Conservation (phyloP, 1,284 basidiomycete species). For the Mycosarcoma mackinlayi region DNA sequence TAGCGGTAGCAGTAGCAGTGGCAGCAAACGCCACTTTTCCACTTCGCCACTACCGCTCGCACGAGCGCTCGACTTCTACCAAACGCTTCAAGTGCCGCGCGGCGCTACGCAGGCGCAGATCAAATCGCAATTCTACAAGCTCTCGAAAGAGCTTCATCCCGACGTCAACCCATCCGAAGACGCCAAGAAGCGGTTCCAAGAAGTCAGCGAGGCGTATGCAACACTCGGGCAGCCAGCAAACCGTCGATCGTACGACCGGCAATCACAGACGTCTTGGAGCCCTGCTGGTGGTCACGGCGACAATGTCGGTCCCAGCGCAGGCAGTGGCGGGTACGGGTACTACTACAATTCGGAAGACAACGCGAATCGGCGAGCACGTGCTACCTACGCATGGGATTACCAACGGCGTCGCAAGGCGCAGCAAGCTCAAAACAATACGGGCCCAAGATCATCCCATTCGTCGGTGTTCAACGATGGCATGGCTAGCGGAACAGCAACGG, state of each 20-base stretch:
- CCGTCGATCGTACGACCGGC: conserved; percentile 23
- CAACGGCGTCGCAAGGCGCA: conserved; percentile 35
- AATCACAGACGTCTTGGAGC: background rate
- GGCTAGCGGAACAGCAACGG: background rate
- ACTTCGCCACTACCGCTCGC: background rate
- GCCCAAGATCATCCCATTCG: conserved; percentile 19
- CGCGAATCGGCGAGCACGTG: conserved; percentile 49
- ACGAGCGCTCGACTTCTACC: conserved; percentile 36
- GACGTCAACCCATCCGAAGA: conserved; percentile 63
- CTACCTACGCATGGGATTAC: conserved; percentile 66
- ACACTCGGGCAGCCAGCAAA: conserved; percentile 47
- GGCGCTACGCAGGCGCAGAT: conserved; percentile 62
- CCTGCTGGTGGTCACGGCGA: conserved; percentile 14
- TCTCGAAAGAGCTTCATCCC: conserved; percentile 65
- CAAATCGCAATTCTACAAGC: conserved; percentile 67
- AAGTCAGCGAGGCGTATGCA: conserved; percentile 64
- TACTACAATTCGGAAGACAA: conserved; percentile 50
- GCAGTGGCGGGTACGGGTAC: conserved; percentile 19
- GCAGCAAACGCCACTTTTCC: conserved; percentile 12
- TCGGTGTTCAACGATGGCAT: conserved; percentile 9
- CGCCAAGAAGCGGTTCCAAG: conserved; percentile 63
- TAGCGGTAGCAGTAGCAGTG: background rate
- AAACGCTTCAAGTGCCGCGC: conserved; percentile 44
- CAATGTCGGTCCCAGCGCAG: no score
- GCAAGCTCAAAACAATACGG: no score